phyloP scores from a whole-genome alignment of 2,329 filamentous ascomycete genomes.

The Botrytis hyacinthi region DNA sequence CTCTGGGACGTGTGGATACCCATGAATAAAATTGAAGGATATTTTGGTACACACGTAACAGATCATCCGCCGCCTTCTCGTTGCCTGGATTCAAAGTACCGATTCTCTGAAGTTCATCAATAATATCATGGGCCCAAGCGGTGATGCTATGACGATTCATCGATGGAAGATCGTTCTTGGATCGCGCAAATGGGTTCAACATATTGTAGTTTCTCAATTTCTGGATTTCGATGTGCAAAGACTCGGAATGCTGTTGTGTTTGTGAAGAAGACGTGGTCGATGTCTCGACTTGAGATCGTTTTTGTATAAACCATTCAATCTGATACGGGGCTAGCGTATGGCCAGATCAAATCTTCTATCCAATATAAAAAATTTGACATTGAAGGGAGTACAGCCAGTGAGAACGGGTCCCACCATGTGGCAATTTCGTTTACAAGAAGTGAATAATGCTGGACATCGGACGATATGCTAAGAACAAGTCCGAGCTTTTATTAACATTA shows the following conservation, averaged over 20 bases:
- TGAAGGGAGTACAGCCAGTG: background rate
- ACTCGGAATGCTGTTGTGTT: background rate
- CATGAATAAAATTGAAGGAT: background rate
- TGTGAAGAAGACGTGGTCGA: too few species aligned
- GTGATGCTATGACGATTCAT: constrained; percentile 7
- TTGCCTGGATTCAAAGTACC: background rate
- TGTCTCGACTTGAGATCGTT: background rate
- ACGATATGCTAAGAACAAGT: background rate
- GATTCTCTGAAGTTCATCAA: background rate
- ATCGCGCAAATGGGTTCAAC: background rate
- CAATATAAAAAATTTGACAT: background rate
- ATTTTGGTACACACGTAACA: background rate
- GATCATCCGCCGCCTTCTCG: background rate
- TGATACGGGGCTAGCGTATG: background rate
- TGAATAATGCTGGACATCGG: background rate
- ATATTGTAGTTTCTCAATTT: background rate
- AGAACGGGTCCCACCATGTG: background rate
- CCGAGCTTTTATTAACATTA: background rate
- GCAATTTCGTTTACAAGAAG: background rate
- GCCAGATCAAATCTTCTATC: background rate
- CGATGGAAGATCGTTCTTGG: background rate
- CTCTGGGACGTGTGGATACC: background rate
- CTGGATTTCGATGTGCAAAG: background rate
- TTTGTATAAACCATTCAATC: background rate
- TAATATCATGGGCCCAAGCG: background rate